phyloP scores from a whole-genome alignment of 129 eudicot genomes.

The Chrysanthemum seticuspe region DNA sequence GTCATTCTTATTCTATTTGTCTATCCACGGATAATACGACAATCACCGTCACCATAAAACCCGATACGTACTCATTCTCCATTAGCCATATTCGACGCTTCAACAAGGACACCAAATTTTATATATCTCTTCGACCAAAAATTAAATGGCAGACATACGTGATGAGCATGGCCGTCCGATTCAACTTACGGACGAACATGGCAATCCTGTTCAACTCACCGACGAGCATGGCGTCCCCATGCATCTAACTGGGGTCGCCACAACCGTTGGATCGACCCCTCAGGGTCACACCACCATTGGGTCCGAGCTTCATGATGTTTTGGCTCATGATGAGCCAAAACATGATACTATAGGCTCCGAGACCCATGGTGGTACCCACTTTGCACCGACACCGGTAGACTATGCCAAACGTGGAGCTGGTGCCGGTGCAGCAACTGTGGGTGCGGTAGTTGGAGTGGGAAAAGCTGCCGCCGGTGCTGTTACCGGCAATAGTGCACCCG shows the following conservation, averaged over 20 bases:
- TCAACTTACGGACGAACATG: slow-evolving; percentile 63
- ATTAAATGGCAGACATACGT: slow-evolving; percentile 55
- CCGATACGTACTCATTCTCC: background rate
- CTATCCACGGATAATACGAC: slow-evolving; percentile 13
- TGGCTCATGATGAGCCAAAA: background rate
- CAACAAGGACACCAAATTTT: background rate
- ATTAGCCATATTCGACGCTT: background rate
- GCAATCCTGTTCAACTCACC: slow-evolving; percentile 61
- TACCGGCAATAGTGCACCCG: slow-evolving; percentile 31
- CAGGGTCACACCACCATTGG: slow-evolving; percentile 24
- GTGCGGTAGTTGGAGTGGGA: slow-evolving; percentile 33
- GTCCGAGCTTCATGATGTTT: slow-evolving; percentile 13
- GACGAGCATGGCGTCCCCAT: slow-evolving; percentile 71
- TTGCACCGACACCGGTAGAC: slow-evolving; percentile 25
- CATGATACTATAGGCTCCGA: slow-evolving; percentile 12
- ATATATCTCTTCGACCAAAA: background rate
- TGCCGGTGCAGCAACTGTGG: slow-evolving; percentile 37
- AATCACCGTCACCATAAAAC: slow-evolving; percentile 20
- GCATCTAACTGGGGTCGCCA: slow-evolving; percentile 65
- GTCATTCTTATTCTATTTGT: background rate
- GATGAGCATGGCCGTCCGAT: slow-evolving; percentile 72
- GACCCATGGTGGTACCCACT: slow-evolving; percentile 29
- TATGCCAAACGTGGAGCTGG: slow-evolving; percentile 37
- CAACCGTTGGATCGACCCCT: slow-evolving; percentile 23
- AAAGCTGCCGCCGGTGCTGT: slow-evolving; percentile 29